Percentiles rank a stretch among this genome's conserved stretches.
These are phyloP conservation scores for Penicillium concentricum DNA, from an alignment of 2,329 filamentous ascomycete genomes.

Conservation along the genomic window DNA sequence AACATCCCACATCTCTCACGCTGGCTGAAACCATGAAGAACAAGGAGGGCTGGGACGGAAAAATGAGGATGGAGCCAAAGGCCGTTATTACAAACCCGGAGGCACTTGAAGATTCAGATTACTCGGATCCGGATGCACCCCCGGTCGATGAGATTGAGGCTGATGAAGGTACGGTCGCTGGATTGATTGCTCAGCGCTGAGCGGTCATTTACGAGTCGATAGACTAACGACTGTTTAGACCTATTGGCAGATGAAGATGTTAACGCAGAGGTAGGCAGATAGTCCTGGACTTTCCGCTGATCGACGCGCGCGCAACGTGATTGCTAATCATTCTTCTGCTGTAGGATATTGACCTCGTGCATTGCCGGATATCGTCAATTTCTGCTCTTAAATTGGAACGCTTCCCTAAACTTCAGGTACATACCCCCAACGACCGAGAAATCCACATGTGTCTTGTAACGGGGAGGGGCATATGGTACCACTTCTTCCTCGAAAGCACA, in stretches of 20 bases:
- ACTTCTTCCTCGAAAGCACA: not conserved
- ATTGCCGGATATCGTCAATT: constrained; percentile 79
- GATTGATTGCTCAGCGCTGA: not conserved
- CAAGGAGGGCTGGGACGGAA: constrained; percentile 49
- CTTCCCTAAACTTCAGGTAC: constrained; percentile 69
- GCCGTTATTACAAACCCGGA: constrained; percentile 73
- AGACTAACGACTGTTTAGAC: constrained; percentile 42
- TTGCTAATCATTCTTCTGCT: constrained; percentile 14
- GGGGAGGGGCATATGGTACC: not conserved
- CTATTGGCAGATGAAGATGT: constrained; percentile 58
- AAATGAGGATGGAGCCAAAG: constrained; percentile 62
- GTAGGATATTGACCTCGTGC: constrained; percentile 84
- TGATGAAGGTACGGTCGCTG: constrained; percentile 65
- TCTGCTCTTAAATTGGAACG: constrained; percentile 75
- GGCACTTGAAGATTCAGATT: constrained; percentile 79
- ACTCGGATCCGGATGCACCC: constrained; percentile 69
- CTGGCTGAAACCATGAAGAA: constrained; percentile 36
- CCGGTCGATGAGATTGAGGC: constrained; percentile 73
- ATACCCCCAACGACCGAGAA: not conserved
- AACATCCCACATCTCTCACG: constrained; percentile 9
- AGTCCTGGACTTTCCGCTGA: not conserved
- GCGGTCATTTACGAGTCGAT: not conserved
- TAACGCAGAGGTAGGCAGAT: constrained; percentile 49
- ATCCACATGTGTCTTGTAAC: not conserved
- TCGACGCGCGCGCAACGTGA: not conserved